These are phyloP conservation scores for Gomphus bonarii DNA, from an alignment of 1,284 basidiomycete genomes.

Conservation along the genomic window DNA sequence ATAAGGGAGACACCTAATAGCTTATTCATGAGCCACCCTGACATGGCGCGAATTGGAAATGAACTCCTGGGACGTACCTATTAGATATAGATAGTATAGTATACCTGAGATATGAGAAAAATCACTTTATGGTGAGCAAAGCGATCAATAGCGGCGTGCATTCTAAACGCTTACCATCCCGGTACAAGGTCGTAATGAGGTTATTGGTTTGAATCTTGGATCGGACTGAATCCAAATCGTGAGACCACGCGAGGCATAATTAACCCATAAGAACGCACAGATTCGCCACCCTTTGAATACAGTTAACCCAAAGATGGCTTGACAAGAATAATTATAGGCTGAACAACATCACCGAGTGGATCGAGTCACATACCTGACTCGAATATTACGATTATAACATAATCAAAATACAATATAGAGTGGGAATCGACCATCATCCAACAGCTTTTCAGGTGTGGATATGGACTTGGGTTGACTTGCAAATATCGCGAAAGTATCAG, in stretches of 20 bases:
- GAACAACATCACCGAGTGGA: background rate
- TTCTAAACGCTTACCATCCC: constrained; percentile 4
- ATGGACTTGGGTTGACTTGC: background rate
- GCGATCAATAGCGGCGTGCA: background rate
- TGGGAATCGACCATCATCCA: background rate
- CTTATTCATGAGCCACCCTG: background rate
- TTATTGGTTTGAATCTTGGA: background rate
- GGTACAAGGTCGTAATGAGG: background rate
- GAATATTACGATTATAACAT: background rate
- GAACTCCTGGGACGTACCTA: background rate
- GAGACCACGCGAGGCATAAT: background rate
- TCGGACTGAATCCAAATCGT: background rate
- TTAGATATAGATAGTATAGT: background rate
- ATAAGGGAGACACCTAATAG: background rate
- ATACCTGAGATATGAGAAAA: background rate
- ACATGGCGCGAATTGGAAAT: background rate
- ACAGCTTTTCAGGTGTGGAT: background rate
- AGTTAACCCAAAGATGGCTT: background rate
- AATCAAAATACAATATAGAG: background rate
- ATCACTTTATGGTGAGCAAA: background rate
- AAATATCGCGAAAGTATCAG: background rate
- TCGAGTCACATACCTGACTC: background rate
- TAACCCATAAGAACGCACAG: background rate
- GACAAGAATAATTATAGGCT: background rate
- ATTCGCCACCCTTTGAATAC: background rate